These are phyloP conservation scores for Ceratocystis destructans DNA, from an alignment of 2,329 filamentous ascomycete genomes.

Conservation along the genomic window DNA sequence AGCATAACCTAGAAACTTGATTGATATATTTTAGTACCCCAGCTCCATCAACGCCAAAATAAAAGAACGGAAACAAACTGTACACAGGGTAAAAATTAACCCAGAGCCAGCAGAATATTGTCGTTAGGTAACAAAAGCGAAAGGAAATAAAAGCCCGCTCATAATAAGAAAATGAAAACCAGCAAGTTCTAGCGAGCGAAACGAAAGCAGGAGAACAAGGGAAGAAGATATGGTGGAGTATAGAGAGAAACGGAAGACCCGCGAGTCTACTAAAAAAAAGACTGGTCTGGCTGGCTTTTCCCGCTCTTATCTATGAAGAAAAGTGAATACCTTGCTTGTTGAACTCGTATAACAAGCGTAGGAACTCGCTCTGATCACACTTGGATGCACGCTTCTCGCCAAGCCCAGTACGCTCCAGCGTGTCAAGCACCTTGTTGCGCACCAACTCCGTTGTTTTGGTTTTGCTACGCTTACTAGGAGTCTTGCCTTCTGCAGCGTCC, in stretches of 20 bases:
- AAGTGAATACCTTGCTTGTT: conserved; percentile 93
- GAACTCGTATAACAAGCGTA: conserved; percentile 67
- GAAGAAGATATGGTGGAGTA: not conserved
- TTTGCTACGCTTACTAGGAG: conserved; percentile 58
- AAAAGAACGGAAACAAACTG: conserved; percentile 44
- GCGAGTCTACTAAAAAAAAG: not conserved
- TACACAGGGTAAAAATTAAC: not conserved
- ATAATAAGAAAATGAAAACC: conserved; percentile 1
- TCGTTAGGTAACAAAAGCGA: not conserved
- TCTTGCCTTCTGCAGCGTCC: conserved; percentile 34
- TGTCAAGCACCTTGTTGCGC: conserved; percentile 72
- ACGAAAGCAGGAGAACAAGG: not conserved
- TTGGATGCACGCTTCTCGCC: conserved; percentile 70
- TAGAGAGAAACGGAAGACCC: not conserved
- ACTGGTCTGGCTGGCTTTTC: not conserved
- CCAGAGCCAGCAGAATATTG: not conserved
- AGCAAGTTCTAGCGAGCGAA: not conserved
- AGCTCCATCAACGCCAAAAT: conserved; percentile 66
- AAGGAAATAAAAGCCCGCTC: not conserved
- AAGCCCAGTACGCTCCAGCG: conserved; percentile 68
- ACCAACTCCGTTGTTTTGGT: conserved; percentile 70
- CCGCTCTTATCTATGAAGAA: conserved; percentile 25
- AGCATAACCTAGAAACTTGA: not conserved
- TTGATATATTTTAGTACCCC: conserved; percentile 2
- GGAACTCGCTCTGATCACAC: conserved; percentile 86